phyloP scores from a whole-genome alignment of 2,329 filamentous ascomycete species.

The Fusarium euwallaceae region DNA sequence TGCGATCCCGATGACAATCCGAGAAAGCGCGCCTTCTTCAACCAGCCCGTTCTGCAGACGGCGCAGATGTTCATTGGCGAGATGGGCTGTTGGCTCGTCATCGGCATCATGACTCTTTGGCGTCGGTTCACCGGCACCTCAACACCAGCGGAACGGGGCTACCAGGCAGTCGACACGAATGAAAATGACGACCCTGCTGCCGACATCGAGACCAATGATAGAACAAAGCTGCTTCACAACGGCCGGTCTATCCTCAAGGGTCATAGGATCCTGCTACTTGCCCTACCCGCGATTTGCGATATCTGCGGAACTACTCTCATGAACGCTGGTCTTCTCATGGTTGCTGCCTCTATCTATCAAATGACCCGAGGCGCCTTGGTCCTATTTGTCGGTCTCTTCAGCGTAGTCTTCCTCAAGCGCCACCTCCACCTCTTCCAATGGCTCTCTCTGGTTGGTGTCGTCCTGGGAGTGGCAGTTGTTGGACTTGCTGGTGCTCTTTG shows the following conservation, averaged over 20 bases:
- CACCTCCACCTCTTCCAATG: constrained; percentile 91
- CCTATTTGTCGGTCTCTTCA: constrained; percentile 95
- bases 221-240: constrained; percentile 61
- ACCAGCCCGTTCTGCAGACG: constrained; percentile 96
- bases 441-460: constrained; percentile 87
- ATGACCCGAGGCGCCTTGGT: constrained; percentile 97
- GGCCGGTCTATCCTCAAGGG: constrained; percentile 75
- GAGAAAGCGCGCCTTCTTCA: constrained; percentile 79
- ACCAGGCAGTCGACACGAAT: constrained; percentile 72
- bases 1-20: constrained; percentile 77
- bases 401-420: constrained; percentile 87
- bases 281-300: constrained; percentile 91
- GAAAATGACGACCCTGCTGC: constrained; percentile 61
- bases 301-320: constrained; percentile 96
- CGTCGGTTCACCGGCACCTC: constrained; percentile 64
- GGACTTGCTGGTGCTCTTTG: constrained; percentile 89
- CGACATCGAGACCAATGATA: constrained; percentile 53
- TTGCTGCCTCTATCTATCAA: constrained; percentile 96
- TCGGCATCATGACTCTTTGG: constrained; percentile 78
- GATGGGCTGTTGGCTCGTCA: constrained; percentile 94
- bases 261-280: constrained; percentile 78
- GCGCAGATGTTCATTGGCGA: constrained; percentile 99
- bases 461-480: constrained; percentile 88
- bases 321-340: constrained; percentile 94
- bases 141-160: constrained; percentile 65